Base-by-base conservation (phyloP, 495 filamentous ascomycete species). In the Neurospora sublineolata region DNA sequence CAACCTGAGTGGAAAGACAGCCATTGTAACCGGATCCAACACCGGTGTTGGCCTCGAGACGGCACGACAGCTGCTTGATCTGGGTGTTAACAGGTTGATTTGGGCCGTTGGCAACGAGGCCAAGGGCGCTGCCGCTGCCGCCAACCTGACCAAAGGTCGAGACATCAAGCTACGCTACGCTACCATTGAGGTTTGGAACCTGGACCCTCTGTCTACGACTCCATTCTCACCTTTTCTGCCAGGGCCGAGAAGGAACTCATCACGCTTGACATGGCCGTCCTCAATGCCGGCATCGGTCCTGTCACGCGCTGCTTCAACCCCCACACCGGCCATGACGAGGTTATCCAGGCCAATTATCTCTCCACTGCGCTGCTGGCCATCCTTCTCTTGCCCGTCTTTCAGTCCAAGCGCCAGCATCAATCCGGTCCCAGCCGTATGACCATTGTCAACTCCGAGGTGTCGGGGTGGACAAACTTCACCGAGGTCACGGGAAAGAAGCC, bases 1-100 rank as follows among this genome's bases (percentile, higher is more conserved):
- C 44, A 52, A 52, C 44, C 44, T 52, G 20, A 6, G 2, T 27
- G 72, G 75, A 60, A 76, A 87, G 70, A 88, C 83, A 3, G 78
- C 86, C 42, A 80, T 89, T 64, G 79, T 89, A 18, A 86, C 86
- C 0, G 87, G 87, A 20, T 76, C 82, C 39, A 89, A 87, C 71
- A 76, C 77, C 37, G 86, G 87, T 16, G 76, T 87, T 3, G 86
- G 86, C 16, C 77, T 82, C 16, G 84, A 85, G 74, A 79, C 84
- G 7, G 79, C 81, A 12, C 80, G 81, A 12, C 83, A 87, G 36
- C 69, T 79, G 11, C 75, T 76, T 67, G 64, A 41, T 14, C 73
- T 75, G 7, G 67, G 70, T 5, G 37, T 75, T 8, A 60, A 36
- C 12, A 71, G 33, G 16, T 72, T 76, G 27, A 72, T 76, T 33